Evolutionary conservation across 768 basidiomycete species (phyloP), one percentile per base, ranked within the genome.

Genomic region (Kondoa subrosea): DNA sequence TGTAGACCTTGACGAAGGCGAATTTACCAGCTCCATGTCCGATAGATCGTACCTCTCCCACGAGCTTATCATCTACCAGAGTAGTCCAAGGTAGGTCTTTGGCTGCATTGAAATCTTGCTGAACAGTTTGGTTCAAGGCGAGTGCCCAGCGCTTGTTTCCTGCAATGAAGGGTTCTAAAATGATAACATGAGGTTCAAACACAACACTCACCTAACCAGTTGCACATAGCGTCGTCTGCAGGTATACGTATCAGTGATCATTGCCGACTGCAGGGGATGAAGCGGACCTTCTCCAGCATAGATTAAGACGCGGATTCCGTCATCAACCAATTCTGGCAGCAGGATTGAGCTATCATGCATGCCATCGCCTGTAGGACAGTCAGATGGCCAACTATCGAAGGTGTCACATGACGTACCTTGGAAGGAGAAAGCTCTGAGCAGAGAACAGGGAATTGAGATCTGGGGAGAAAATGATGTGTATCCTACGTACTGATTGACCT

Each of bases 401-500:
- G n/a, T 33, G 30, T 64, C n/a, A 56, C 14, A 26, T 34, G 21
- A 40, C 21, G 29, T 58, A 27, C 59, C n/a, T n/a, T n/a, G n/a
- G n/a, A 40, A 56, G 14, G 30, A 34, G 27, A 67, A 61, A 4
- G 8, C 63, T 67, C 12, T 34, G 12, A 8, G 14, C 31, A 16
- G 32, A 33, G 57, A 29, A n/a, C 60, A n/a, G 25, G 17, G 59
- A 64, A 8, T 21, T 32, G 50, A 34, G 57, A 26, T 58, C 25
- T 64, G 73, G 75, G 66, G 40, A 50, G 12, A 50, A 50, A 8
- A 50, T 8, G 40, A n/a, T n/a, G n/a, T n/a, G n/a, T n/a, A n/a
- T n/a, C n/a, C n/a, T n/a, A n/a, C 93, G 3, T 82, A 86, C 75
- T 84, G 84, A 78, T 91, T 91, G 66, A 95, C 83, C 63, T 86